Conservation (phyloP, 495 filamentous ascomycete species). For the Tuber calosporum region DNA sequence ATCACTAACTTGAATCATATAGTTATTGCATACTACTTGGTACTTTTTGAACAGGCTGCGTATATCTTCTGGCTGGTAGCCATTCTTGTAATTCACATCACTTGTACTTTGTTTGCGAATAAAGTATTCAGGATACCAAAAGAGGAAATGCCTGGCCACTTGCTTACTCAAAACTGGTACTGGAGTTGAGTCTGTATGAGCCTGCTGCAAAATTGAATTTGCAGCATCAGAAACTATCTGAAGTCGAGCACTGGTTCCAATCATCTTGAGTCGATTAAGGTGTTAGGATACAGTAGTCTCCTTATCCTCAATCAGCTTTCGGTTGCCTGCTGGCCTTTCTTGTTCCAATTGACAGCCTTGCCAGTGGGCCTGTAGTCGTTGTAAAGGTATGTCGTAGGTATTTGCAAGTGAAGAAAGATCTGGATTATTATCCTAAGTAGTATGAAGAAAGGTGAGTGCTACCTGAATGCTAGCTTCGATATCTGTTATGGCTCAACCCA, state of each 20-base stretch:
- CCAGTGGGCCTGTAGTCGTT: conserved; percentile 3
- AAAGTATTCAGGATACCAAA: too few relatives aligned
- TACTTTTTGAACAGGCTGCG: too few relatives aligned
- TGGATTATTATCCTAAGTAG: too few relatives aligned
- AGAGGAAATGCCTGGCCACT: conserved; percentile 29
- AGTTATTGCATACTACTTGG: too few relatives aligned
- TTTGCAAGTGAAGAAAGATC: too few relatives aligned
- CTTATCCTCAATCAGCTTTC: conserved; percentile 12
- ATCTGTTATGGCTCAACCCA: too few relatives aligned
- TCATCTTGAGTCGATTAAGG: conserved; percentile 19
- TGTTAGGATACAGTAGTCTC: conserved; percentile 18
- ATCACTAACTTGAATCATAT: too few relatives aligned
- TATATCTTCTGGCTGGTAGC: conserved; percentile 20
- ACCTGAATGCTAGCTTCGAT: too few relatives aligned
- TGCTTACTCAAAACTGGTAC: conserved; percentile 10
- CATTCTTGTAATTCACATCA: conserved; percentile 7
- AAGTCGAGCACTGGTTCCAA: conserved; percentile 7
- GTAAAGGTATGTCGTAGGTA: too few relatives aligned
- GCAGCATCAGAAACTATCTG: conserved; percentile 20
- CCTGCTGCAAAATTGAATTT: too few relatives aligned
- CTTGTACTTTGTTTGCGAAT: conserved; percentile 16
- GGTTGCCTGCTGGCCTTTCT: not conserved
- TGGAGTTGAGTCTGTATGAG: not conserved
- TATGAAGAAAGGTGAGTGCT: too few relatives aligned
- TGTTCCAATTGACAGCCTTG: conserved; percentile 9